Evolutionary conservation across 2,329 filamentous ascomycete genomes (phyloP).

Genomic region (Ascochyta clinopodiicola): DNA sequence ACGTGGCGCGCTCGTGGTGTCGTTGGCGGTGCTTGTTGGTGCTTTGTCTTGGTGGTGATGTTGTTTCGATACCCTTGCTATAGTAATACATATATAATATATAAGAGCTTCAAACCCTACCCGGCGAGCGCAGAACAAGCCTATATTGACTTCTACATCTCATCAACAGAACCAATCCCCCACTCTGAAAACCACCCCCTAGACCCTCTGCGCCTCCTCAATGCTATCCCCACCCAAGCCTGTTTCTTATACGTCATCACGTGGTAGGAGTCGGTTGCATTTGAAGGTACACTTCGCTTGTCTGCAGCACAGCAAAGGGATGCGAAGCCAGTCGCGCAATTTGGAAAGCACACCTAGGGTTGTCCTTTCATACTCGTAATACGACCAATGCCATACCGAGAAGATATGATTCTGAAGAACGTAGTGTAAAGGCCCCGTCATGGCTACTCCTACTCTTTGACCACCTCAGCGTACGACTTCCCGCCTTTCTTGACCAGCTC

Average conservation of each 20-base stretch:
- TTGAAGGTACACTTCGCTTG: neutral
- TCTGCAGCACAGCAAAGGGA: neutral
- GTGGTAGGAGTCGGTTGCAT: neutral
- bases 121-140: too few relatives aligned
- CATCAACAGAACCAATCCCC: too few relatives aligned
- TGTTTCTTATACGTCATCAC: neutral
- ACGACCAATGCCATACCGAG: too few relatives aligned
- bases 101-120: too few relatives aligned
- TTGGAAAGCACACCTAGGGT: neutral
- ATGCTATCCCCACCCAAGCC: neutral
- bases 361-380: too few relatives aligned
- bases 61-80: neutral
- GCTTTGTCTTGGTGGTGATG: conserved; percentile 6
- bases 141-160: too few relatives aligned
- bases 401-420: neutral
- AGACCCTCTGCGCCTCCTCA: neutral
- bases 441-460: conserved; percentile 15
- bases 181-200: neutral
- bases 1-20: neutral
- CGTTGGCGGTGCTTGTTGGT: conserved; percentile 3
- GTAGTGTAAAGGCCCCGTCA: neutral
- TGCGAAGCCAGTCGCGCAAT: neutral
- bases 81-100: neutral
- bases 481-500: conserved; percentile 44
- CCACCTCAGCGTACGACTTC: conserved; percentile 30